Conservation (phyloP, 1,284 basidiomycete genomes). For the Heterobasidion irregulare region DNA sequence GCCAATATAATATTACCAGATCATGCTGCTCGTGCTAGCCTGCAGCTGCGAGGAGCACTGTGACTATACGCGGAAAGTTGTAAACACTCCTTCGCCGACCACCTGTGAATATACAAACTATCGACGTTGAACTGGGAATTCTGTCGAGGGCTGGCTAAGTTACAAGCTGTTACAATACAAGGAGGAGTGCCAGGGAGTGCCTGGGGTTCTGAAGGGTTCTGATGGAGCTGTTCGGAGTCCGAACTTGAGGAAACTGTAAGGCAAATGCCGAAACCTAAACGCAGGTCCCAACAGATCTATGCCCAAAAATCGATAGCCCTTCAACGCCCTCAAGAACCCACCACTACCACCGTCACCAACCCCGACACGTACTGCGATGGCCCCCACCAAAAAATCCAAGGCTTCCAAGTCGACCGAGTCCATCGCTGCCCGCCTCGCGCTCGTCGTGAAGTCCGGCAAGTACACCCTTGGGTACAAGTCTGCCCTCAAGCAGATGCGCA, state of each 20-base stretch:
- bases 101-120: too few species aligned
- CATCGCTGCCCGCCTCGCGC: slow-evolving; percentile 91
- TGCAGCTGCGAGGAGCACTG: too few species aligned
- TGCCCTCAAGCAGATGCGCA: slow-evolving; percentile 97
- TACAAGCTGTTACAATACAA: too few species aligned
- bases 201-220: not conserved
- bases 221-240: not conserved
- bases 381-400: slow-evolving; percentile 92
- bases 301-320: slow-evolving; percentile 4
- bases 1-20: too few species aligned
- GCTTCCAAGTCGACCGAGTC: slow-evolving; percentile 87
- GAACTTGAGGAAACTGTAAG: slow-evolving; percentile 7
- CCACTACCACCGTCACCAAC: slow-evolving; percentile 4
- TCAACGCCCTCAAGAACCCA: slow-evolving; percentile 19
- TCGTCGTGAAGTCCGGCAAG: slow-evolving; percentile 97
- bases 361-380: slow-evolving; percentile 48
- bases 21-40: too few species aligned
- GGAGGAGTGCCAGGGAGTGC: too few species aligned
- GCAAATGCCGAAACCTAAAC: slow-evolving; percentile 11
- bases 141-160: too few species aligned
- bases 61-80: too few species aligned
- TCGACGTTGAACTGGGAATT: too few species aligned
- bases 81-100: too few species aligned
- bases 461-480: slow-evolving; percentile 95
- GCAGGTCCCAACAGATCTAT: not conserved